A percentile compares a stretch with the other conserved stretches of the same genome.
phyloP scores from a whole-genome alignment of 805 yeast genomes.

The Cyberlindnera euphorbiiphila region DNA sequence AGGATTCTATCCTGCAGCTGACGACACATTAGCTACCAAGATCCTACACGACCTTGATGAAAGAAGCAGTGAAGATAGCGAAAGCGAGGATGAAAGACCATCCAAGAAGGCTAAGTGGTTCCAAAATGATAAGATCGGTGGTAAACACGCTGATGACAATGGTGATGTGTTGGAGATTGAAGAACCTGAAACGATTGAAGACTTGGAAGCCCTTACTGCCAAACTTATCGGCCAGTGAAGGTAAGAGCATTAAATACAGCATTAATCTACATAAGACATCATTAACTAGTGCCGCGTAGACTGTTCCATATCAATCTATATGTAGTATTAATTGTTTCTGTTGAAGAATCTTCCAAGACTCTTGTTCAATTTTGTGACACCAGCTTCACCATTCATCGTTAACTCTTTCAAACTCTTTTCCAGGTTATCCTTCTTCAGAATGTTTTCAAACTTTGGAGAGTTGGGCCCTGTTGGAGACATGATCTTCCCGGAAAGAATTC shows the following conservation, averaged over 20 bases:
- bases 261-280: conserved; percentile 1
- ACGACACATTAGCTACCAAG: conserved; percentile 33
- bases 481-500: conserved; percentile 12
- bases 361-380: conserved; percentile 61
- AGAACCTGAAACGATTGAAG: conserved; percentile 88
- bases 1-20: conserved; percentile 35
- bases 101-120: conserved; percentile 35
- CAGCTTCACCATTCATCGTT: conserved; percentile 51
- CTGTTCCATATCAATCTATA: not conserved
- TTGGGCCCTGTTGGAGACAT: conserved; percentile 19
- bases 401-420: conserved; percentile 34
- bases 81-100: conserved; percentile 27
- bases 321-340: conserved; percentile 24
- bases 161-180: conserved; percentile 61
- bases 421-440: conserved; percentile 30
- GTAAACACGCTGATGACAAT: conserved; percentile 23
- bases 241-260: too few species aligned
- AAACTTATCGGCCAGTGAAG: conserved; percentile 28
- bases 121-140: conserved; percentile 33
- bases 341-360: conserved; percentile 61
- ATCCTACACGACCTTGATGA: conserved; percentile 30
- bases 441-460: conserved; percentile 28
- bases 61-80: conserved; percentile 23
- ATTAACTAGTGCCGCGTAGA: too few species aligned
- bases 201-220: conserved; percentile 82